A percentile compares a stretch with the other conserved stretches of the same genome.
Evolutionary conservation across 225 moss, liverwort and hornwort genomes (phyloP).

Genomic region (Sphagnum tenellum): DNA sequence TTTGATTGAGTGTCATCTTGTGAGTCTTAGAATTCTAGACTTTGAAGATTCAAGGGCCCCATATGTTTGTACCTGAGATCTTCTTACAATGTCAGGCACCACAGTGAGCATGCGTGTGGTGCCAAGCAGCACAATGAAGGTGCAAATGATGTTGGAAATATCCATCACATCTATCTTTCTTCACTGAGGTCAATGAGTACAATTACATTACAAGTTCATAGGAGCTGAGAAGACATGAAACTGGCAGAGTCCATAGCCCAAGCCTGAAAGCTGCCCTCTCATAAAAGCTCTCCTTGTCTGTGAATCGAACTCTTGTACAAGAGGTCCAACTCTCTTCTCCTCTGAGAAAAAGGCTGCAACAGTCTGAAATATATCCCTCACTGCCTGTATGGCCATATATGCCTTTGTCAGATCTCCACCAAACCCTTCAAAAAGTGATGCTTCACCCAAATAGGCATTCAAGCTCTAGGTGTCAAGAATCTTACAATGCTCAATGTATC

Average conservation of each 20-base stretch:
- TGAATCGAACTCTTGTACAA: constrained; percentile 33
- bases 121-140: constrained; percentile 45
- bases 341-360: constrained; percentile 54
- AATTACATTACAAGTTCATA: constrained; percentile 45
- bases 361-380: constrained; percentile 38
- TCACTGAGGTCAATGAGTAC: constrained; percentile 44
- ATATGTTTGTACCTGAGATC: constrained; percentile 26
- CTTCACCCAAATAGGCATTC: constrained; percentile 8
- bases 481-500: neutral
- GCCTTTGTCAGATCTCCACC: constrained; percentile 43
- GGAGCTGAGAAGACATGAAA: constrained; percentile 43
- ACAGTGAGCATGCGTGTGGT: constrained; percentile 52
- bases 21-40: neutral
- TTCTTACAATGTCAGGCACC: constrained; percentile 44
- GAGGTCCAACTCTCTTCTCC: constrained; percentile 43
- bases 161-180: constrained; percentile 32
- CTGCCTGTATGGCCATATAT: constrained; percentile 46
- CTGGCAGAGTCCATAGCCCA: constrained; percentile 45
- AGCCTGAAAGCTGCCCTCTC: constrained; percentile 37
- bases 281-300: constrained; percentile 38
- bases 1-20: too few relatives aligned
- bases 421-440: constrained; percentile 48
- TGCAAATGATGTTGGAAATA: constrained; percentile 44
- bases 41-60: too few relatives aligned
- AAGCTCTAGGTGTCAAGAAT: neutral